Evolutionary conservation across 257 asterid species (phyloP).

Genomic region (Nyctanthes arbortristis): DNA sequence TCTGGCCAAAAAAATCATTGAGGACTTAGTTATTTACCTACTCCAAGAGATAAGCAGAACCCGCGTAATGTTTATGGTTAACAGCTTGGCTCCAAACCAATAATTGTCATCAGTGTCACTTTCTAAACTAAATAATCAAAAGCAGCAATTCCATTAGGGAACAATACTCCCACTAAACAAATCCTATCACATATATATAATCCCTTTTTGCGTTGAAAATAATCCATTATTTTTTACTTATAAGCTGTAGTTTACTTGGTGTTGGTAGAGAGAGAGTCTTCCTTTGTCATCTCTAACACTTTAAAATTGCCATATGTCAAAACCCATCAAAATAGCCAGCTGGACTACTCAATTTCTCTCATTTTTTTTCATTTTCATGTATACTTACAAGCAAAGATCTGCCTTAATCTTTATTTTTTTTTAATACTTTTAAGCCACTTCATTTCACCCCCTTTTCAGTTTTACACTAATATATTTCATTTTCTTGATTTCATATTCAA

Average conservation of each 20-base stretch:
- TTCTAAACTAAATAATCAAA: neutral
- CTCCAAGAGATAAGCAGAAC: constrained; percentile 19
- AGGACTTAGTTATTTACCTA: no score
- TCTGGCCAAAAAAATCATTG: no score
- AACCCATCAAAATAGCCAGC: neutral
- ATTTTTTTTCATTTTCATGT: constrained; percentile 13
- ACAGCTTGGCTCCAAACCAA: constrained; percentile 7
- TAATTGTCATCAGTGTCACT: constrained; percentile 7
- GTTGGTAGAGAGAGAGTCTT: constrained; percentile 32
- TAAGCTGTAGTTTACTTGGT: constrained; percentile 8
- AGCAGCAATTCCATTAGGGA: constrained; percentile 20
- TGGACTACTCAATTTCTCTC: neutral
- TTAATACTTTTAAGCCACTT: constrained; percentile 58
- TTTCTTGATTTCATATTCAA: constrained; percentile 26
- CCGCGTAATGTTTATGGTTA: neutral
- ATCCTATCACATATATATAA: neutral
- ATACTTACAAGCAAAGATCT: constrained; percentile 66
- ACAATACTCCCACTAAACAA: neutral
- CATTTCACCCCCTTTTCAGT: constrained; percentile 24
- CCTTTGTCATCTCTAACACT: constrained; percentile 10
- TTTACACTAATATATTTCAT: constrained; percentile 21
- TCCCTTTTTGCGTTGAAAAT: constrained; percentile 18
- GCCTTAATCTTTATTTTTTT: neutral
- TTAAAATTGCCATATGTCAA: constrained; percentile 19
- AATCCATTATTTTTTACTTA: neutral